Evolutionary conservation across 176 grass and related monocot species (phyloP), one percentile per base, ranked within the genome.

Genomic region (Raddia distichophylla): DNA sequence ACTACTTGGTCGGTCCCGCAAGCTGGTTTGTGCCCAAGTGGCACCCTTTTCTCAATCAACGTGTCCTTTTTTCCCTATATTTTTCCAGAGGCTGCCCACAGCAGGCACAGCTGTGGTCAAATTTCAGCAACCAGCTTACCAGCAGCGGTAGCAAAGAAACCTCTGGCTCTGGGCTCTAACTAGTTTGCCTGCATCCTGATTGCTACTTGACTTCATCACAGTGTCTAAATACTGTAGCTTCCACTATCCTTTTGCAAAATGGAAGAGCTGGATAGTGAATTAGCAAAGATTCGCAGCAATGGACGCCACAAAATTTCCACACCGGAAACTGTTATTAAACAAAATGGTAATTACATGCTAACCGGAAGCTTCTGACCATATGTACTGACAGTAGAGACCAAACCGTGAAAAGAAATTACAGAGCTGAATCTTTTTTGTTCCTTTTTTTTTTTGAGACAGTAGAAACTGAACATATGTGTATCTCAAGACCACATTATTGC

Each of bases 311-410:
- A 27, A 44, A 11, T 20, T 45, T 61, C 20, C 52, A 70, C n/a
- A 82, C 46, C 11, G 20, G 47, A 52, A 52, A 57, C 12, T 35
- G 45, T 69, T 46, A 76, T 85, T 89, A 74, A 8, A n/a, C 22
- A 69, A 62, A 85, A 59, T 16, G 64, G 9, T 81, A 71, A 81
- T 89, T 85, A 85, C 87, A 85, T 18, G 35, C 22, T 54, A 32
- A 60, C 60, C 22, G 44, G 19, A 81, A 71, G 45, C 70, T 66
- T 50, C 32, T 3, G 6, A 73, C 32, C 42, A 67, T 60, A 56
- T 60, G 49, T 15, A 27, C 35, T 42, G 12, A 80, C 42, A 64
- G 34, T 3, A 43, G 68, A n/a, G 64, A 55, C 34, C 37, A 70
- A 76, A 47, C 81, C 19, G 17, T 56, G 6, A 71, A 80, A 60